These are phyloP conservation scores for Trapa bicornis DNA, from an alignment of 345 rosid species.

Conservation along the genomic window DNA sequence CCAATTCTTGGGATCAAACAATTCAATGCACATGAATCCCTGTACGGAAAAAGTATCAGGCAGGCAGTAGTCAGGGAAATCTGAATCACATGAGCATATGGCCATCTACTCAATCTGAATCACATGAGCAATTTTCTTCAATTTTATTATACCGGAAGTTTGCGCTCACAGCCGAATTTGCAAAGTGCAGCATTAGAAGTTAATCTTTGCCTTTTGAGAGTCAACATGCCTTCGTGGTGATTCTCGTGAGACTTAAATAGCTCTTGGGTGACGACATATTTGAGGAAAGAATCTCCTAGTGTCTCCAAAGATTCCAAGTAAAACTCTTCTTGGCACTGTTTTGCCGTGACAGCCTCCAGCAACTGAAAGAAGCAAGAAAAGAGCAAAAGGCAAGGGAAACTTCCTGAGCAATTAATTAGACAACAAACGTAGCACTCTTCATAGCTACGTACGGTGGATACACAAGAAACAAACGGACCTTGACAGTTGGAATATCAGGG, in stretches of 20 bases:
- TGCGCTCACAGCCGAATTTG: constrained; percentile 50
- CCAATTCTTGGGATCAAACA: constrained; percentile 65
- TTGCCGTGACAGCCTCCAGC: constrained; percentile 83
- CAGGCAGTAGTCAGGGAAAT: not conserved
- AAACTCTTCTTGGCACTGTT: constrained; percentile 62
- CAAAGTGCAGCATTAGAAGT: constrained; percentile 62
- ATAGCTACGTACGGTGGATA: not conserved
- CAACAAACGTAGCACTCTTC: not conserved
- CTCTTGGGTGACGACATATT: constrained; percentile 68
- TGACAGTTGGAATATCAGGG: constrained; percentile 50
- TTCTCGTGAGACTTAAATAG: constrained; percentile 38
- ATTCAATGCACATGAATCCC: constrained; percentile 75
- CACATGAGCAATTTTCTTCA: not conserved
- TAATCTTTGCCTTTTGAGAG: constrained; percentile 45
- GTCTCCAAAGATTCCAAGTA: constrained; percentile 85
- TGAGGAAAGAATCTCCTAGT: constrained; percentile 87
- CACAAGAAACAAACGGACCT: constrained; percentile 30
- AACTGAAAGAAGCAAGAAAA: constrained; percentile 23
- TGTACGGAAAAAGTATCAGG: constrained; percentile 4
- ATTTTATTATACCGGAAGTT: constrained; percentile 45
- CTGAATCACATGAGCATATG: not conserved
- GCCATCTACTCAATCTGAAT: not conserved
- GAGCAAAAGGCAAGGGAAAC: not conserved
- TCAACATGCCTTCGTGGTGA: constrained; percentile 77
- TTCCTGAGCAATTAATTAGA: not conserved